phyloP scores from a whole-genome alignment of 2,329 filamentous ascomycete species.

The Ascochyta pisi region DNA sequence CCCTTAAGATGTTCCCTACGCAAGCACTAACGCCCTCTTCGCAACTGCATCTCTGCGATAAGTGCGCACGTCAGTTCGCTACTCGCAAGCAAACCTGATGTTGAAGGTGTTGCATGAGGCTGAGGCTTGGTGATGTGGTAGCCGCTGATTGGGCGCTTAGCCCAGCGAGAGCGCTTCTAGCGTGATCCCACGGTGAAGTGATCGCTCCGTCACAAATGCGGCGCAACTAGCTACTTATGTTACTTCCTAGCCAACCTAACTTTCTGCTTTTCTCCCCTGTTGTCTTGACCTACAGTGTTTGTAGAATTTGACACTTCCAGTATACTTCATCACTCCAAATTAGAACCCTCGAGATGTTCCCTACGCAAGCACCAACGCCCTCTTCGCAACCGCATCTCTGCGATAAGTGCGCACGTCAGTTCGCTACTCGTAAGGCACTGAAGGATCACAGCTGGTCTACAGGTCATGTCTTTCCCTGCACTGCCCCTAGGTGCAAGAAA shows the following conservation, averaged over 20 bases:
- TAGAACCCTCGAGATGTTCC: neutral
- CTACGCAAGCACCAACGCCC: neutral
- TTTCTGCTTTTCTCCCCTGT: too few species aligned
- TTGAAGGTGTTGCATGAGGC: neutral
- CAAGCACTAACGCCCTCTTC: neutral
- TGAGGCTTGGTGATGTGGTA: conserved; percentile 3
- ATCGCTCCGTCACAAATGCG: neutral
- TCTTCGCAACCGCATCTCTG: neutral
- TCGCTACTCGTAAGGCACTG: neutral
- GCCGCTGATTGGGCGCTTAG: conserved; percentile 1
- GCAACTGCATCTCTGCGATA: neutral
- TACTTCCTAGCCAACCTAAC: neutral
- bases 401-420: neutral
- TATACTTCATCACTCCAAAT: neutral
- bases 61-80: too few species aligned
- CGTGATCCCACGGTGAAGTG: neutral
- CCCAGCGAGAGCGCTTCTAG: neutral
- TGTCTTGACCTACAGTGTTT: too few species aligned
- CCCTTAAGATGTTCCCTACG: neutral
- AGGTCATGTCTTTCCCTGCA: neutral
- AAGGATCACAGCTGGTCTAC: neutral
- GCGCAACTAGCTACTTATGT: neutral
- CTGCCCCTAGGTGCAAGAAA: neutral
- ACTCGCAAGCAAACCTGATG: neutral
- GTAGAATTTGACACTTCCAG: too few species aligned